Evolutionary conservation across 2,329 filamentous ascomycete species (phyloP).

Genomic region (Colletotrichum sp.): DNA sequence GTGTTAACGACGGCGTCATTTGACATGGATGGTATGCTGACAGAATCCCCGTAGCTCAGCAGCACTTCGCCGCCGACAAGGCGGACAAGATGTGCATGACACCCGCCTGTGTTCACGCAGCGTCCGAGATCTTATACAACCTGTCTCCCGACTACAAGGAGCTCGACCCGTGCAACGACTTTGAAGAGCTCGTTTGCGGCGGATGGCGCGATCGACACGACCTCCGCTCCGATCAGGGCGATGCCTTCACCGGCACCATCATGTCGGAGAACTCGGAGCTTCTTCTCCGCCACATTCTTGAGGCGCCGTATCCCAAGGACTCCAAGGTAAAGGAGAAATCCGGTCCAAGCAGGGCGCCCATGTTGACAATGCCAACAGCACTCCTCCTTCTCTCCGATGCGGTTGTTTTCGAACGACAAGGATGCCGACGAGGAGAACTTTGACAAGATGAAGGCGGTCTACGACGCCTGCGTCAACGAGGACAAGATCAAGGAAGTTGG

Average conservation of each 20-base stretch:
- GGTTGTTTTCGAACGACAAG: constrained; percentile 36
- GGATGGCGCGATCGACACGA: constrained; percentile 70
- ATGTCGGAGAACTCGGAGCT: constrained; percentile 65
- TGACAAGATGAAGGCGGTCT: constrained; percentile 66
- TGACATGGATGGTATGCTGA: neutral
- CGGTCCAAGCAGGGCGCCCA: neutral
- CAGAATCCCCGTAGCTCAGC: neutral
- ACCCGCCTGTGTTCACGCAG: constrained; percentile 32
- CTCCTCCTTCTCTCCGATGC: constrained; percentile 51
- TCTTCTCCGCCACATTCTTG: constrained; percentile 65
- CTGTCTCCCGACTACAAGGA: constrained; percentile 53
- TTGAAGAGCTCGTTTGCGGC: constrained; percentile 70
- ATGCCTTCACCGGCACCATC: constrained; percentile 62
- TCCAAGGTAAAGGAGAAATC: constrained; percentile 33
- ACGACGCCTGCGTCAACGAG: constrained; percentile 70
- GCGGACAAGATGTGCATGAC: constrained; percentile 25
- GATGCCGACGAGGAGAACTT: constrained; percentile 66
- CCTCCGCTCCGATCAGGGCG: constrained; percentile 66
- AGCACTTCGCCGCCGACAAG: constrained; percentile 3
- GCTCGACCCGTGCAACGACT: constrained; percentile 72
- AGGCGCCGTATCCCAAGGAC: constrained; percentile 55
- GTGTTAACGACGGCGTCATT: neutral
- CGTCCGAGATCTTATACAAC: constrained; percentile 32
- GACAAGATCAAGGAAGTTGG: constrained; percentile 59
- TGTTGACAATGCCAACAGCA: constrained; percentile 37